Conservation (phyloP, 768 basidiomycete genomes). For the Sporobolomyces phaffii region DNA sequence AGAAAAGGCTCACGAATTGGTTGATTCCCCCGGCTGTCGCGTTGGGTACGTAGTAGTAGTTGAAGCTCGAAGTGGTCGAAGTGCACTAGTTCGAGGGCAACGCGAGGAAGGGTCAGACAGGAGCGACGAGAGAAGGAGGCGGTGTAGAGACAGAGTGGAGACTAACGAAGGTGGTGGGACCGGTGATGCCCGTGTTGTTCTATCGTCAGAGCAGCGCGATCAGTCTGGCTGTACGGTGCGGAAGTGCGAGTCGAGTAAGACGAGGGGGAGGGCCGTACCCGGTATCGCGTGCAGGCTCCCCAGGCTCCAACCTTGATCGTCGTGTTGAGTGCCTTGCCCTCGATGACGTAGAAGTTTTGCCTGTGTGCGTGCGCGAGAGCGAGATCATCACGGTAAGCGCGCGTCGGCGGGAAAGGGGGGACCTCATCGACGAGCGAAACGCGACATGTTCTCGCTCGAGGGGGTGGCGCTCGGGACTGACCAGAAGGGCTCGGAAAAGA, state of each 20-base stretch:
- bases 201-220: neutral
- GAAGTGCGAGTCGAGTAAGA: neutral
- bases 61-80: neutral
- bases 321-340: slow-evolving; percentile 28
- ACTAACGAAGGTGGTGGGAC: slow-evolving; percentile 22
- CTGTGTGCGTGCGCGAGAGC: neutral
- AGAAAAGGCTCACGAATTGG: slow-evolving; percentile 28
- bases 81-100: too few relatives aligned
- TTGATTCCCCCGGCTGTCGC: slow-evolving; percentile 11
- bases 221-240: neutral
- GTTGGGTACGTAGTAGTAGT: slow-evolving; percentile 32
- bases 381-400: too few relatives aligned
- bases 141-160: neutral
- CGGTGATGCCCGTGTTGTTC: slow-evolving; percentile 28
- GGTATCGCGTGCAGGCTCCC: slow-evolving; percentile 30
- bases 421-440: too few relatives aligned
- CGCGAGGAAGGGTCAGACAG: too few relatives aligned
- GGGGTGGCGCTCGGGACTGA: slow-evolving; percentile 14
- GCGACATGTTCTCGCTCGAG: too few relatives aligned
- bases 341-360: slow-evolving; percentile 38
- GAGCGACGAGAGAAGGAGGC: neutral
- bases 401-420: too few relatives aligned
- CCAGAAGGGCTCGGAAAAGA: slow-evolving; percentile 38
- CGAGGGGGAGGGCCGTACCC: neutral
- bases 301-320: slow-evolving; percentile 37